Base-by-base conservation (phyloP, 2,329 filamentous ascomycete genomes). In the Botryosphaeria dothidea region DNA sequence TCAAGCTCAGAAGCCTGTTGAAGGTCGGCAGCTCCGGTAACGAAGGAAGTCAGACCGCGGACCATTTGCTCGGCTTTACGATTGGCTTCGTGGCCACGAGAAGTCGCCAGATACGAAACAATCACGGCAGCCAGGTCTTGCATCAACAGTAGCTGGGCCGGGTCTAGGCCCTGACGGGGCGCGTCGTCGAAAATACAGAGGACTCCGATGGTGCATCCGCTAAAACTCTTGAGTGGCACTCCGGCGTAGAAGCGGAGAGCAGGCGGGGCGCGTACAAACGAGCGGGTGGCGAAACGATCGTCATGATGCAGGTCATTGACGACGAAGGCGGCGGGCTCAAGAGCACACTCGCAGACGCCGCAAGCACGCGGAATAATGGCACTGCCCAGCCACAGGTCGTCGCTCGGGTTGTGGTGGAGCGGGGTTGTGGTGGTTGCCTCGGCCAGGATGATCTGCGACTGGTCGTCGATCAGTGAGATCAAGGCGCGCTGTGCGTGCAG, bases 401-500 rank as follows among this genome's bases (percentile, higher is more conserved):
- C n/a, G n/a, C n/a, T n/a, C n/a, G n/a, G 61, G 17, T 56, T 66
- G 60, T 76, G 74, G 27, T 11, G 67, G 1, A 75, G 62, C 0
- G 72, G 75, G 8, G 72, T 56, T 2, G 73, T 73, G 25, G 66
- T 67, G 11, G 75, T 77, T 13, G 73, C 75, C 65, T 77, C 75
- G 13, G 75, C 74, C 3, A 78, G 69, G 34, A 77, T 71, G 63
- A 72, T 75, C 68, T 74, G 74, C 67, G 74, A 70, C 31, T 68
- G 70, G 23, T 74, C 68, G 66, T 77, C 76, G 69, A 78, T 77
- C 68, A 78, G 75, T 66, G 75, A 77, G 31, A 78, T 74, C 31
- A 77, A 64, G 52, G 75, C 75, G 51, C 76, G 69, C 6, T 71
- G 71, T 1, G 72, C 70, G 36, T 75, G 74, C 25, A 78, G 69